Base-by-base conservation (phyloP, 192 early-diverging fungal species). In the Dissophora globulifera region DNA sequence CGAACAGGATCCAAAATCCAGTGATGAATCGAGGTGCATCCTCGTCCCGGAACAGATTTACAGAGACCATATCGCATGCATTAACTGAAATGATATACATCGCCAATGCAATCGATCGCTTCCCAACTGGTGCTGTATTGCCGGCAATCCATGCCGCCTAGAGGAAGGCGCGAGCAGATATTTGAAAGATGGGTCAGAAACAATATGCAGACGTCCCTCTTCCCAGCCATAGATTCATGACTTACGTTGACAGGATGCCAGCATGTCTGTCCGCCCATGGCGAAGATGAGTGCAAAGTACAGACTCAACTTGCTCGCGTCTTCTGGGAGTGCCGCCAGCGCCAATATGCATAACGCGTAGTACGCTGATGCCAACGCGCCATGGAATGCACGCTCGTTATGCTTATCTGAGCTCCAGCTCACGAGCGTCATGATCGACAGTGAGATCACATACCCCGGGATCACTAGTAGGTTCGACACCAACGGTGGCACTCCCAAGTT, bases 21-120 rank as follows among this genome's bases (percentile, higher is more conserved):
- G 49, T 45, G 29, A 79, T 69, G 64, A 83, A 90, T 0, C 78
- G 64, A 8, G 86, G 88, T 0, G 83, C 74, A 56, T 90, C 87
- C 29, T 62, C 53, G 16, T 69, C 64, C 17, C 59, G 26, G 55
- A 75, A 79, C 26, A 83, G 42, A 25, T 81, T 81, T 0, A 68
- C 67, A 22, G 62, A 76, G 9, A 81, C 66, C 62, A 81, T 78
- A 25, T 67, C 69, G n/a, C 74, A 59, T 1, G 66, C 62, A 19
- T 80, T 76, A 12, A 83, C 82, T 19, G 71, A 67, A 13, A 83
- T 81, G 42, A 72, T 80, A 59, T 83, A 83, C 55, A 83, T 56
- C 15, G 78, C 64, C 32, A 78, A 43, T 11, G 69, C 65, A 16
- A 83, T 72, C 1, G 79, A 67, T 7, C 82, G 58, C 20, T 76